These are phyloP conservation scores for carrot (Daucus carota) DNA, from an alignment of 129 eudicot genomes.

Conservation along the genomic window DH1_v3.0 NC_030387.2:4900001-4900500, in stretches of 20 bases:
- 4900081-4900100: slow-evolving; percentile 13
- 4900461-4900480: not conserved
- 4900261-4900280: slow-evolving; percentile 68
- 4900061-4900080: not conserved
- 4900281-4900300: slow-evolving; percentile 73
- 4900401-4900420: not conserved
- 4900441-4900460: not conserved
- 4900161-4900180: slow-evolving; percentile 64
- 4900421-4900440: not conserved
- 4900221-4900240: slow-evolving; percentile 23
- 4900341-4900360: slow-evolving; percentile 30
- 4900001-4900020: not conserved
- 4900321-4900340: slow-evolving; percentile 91
- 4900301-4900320: slow-evolving; percentile 71
- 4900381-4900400: not conserved
- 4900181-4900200: slow-evolving; percentile 27
- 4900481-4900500: not conserved
- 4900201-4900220: slow-evolving; percentile 30
- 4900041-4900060: too few relatives aligned
- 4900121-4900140: slow-evolving; percentile 54
- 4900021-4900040: too few relatives aligned
- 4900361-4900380: not conserved
- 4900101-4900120: slow-evolving; percentile 65
- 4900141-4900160: slow-evolving; percentile 46
- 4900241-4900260: slow-evolving; percentile 41